Evolutionary conservation across 306 rosid genomes (phyloP).

Genomic region (Lathyrus sativus): DNA sequence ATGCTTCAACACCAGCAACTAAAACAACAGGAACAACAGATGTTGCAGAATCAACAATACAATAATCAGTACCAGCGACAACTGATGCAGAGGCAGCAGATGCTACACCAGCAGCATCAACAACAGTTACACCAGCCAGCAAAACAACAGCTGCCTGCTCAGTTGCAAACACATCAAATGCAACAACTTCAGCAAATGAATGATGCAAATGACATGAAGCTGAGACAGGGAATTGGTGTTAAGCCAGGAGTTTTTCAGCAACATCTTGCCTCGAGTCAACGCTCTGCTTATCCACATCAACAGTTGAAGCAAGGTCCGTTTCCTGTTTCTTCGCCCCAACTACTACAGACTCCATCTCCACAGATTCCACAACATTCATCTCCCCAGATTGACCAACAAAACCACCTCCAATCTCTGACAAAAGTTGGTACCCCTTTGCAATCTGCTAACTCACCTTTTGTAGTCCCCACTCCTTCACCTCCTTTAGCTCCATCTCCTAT

Average conservation of each 20-base stretch:
- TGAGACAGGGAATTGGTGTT: constrained; percentile 65
- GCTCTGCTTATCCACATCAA: constrained; percentile 72
- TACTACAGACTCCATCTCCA: constrained; percentile 88
- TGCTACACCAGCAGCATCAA: constrained; percentile 45
- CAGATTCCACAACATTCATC: constrained; percentile 93
- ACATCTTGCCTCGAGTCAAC: constrained; percentile 68
- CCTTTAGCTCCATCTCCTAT: constrained; percentile 95
- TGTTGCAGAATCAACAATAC: constrained; percentile 61
- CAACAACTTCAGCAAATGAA: constrained; percentile 76
- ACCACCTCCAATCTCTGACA: constrained; percentile 57
- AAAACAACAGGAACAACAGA: constrained; percentile 72
- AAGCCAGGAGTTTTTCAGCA: constrained; percentile 80
- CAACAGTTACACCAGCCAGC: constrained; percentile 62
- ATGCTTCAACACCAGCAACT: constrained; percentile 73
- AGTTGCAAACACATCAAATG: constrained; percentile 74
- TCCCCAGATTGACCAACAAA: constrained; percentile 95
- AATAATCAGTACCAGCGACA: constrained; percentile 63
- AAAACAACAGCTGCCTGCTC: constrained; percentile 64
- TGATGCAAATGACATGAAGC: constrained; percentile 74
- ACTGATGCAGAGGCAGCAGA: constrained; percentile 54
- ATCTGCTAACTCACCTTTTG: constrained; percentile 86
- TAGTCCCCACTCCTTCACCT: constrained; percentile 85
- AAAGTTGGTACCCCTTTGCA: constrained; percentile 90
- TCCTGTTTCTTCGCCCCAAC: constrained; percentile 74
- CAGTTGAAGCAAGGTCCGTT: constrained; percentile 74